Percentiles rank a stretch among this genome's conserved stretches.
Conservation (phyloP, 2,329 filamentous ascomycete genomes). For the Cladophialophora chaetospira region DNA sequence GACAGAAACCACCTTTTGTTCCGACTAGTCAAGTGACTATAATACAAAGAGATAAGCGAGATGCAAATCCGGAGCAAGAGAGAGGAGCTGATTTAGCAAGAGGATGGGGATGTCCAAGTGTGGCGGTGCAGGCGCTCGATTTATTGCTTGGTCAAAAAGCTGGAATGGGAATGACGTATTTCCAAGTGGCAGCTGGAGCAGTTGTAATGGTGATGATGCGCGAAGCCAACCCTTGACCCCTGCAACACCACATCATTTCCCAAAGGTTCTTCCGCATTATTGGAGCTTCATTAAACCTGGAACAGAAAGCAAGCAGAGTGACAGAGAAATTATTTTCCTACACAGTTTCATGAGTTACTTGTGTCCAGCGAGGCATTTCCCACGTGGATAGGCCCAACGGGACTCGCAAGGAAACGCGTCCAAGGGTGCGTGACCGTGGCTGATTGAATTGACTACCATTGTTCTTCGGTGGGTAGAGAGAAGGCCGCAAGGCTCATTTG, state of each 20-base stretch:
- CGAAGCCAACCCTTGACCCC: background rate
- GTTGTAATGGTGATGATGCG: conserved; percentile 1
- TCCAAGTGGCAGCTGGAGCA: background rate
- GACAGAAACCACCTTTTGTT: no score
- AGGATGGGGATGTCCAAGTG: conserved; percentile 11
- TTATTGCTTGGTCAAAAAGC: background rate
- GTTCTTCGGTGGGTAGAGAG: no score
- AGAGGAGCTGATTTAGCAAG: background rate
- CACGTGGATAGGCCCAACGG: no score
- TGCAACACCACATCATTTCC: background rate
- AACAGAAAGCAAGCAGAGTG: background rate
- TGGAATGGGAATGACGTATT: conserved; percentile 17
- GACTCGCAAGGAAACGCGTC: background rate
- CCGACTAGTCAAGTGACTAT: no score
- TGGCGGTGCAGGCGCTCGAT: conserved; percentile 24
- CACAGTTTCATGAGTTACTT: no score
- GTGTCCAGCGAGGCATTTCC: no score
- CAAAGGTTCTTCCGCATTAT: background rate
- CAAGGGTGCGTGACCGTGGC: background rate
- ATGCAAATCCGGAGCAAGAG: background rate
- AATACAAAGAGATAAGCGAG: background rate
- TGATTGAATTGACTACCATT: no score
- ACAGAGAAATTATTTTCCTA: no score
- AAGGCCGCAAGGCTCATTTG: no score
- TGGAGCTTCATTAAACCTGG: background rate